phyloP scores from a whole-genome alignment of 2,329 filamentous ascomycete species.

The Pseudonectria buxi region DNA sequence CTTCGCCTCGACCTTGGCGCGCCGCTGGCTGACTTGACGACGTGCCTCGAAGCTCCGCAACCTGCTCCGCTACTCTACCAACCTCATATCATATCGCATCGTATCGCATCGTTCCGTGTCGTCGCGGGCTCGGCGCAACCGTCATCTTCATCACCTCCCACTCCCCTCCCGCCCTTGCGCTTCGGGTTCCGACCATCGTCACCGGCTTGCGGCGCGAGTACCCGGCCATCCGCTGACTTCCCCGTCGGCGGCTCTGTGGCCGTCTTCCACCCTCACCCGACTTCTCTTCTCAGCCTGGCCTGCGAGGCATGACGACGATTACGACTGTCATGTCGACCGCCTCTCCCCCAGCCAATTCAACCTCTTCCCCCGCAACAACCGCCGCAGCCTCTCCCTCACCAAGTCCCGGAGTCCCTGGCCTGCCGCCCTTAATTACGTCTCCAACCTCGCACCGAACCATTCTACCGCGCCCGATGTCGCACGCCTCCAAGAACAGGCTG shows the following conservation, averaged over 20 bases:
- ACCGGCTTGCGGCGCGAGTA: slow-evolving; percentile 8
- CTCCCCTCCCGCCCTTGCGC: slow-evolving; percentile 8
- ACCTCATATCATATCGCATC: too few species aligned
- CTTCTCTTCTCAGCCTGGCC: slow-evolving; percentile 10
- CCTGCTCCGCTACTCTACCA: too few species aligned
- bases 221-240: background rate
- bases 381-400: slow-evolving; percentile 36
- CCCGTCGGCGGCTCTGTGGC: background rate
- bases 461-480: slow-evolving; percentile 61
- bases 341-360: slow-evolving; percentile 48
- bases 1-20: slow-evolving; percentile 11
- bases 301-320: slow-evolving; percentile 34
- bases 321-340: slow-evolving; percentile 51
- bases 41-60: slow-evolving; percentile 1
- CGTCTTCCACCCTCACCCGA: too few species aligned
- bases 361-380: slow-evolving; percentile 49
- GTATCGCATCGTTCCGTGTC: background rate
- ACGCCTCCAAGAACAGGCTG: slow-evolving; percentile 72
- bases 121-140: slow-evolving; percentile 7
- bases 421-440: slow-evolving; percentile 53
- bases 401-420: slow-evolving; percentile 47
- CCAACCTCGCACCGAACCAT: slow-evolving; percentile 52
- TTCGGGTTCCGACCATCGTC: slow-evolving; percentile 15
- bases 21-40: slow-evolving; percentile 6
- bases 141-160: slow-evolving; percentile 6